phyloP scores from a whole-genome alignment of 148 eudicot species.

The Chenopodium suecicum region DNA sequence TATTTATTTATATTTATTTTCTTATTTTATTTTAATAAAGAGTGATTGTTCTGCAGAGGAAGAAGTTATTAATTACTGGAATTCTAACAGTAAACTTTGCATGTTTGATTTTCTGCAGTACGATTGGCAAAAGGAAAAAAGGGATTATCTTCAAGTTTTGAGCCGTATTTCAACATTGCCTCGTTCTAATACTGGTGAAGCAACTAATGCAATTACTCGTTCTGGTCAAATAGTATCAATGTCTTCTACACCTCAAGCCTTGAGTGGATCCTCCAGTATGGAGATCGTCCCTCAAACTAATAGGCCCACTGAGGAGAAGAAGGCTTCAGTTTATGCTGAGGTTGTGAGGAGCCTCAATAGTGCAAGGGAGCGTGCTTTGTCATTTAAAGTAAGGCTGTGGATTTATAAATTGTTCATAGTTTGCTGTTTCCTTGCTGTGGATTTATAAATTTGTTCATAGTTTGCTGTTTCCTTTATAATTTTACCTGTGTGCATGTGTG shows the following conservation, averaged over 20 bases:
- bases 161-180: slow-evolving; percentile 82
- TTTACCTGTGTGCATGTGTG: neutral
- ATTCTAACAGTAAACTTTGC: neutral
- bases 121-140: slow-evolving; percentile 91
- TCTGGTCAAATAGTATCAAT: slow-evolving; percentile 58
- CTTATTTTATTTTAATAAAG: too few relatives aligned
- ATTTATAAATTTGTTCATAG: neutral
- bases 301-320: slow-evolving; percentile 72
- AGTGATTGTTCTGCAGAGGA: neutral
- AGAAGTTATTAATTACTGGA: slow-evolving; percentile 2
- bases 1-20: too few relatives aligned
- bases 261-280: slow-evolving; percentile 60
- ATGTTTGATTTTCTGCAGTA: slow-evolving; percentile 45
- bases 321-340: slow-evolving; percentile 74
- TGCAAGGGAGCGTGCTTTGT: slow-evolving; percentile 71
- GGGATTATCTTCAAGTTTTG: slow-evolving; percentile 87
- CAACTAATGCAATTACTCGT: slow-evolving; percentile 43
- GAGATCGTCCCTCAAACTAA: slow-evolving; percentile 54
- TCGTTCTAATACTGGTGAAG: slow-evolving; percentile 57
- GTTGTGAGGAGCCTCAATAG: slow-evolving; percentile 69
- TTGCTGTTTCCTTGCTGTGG: neutral
- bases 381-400: slow-evolving; percentile 62
- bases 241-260: slow-evolving; percentile 53
- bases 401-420: neutral
- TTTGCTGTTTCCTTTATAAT: neutral